Percentiles rank a stretch among this genome's conserved stretches.
Conservation (phyloP, 805 yeast species). For the Myxozyma udenii region DNA sequence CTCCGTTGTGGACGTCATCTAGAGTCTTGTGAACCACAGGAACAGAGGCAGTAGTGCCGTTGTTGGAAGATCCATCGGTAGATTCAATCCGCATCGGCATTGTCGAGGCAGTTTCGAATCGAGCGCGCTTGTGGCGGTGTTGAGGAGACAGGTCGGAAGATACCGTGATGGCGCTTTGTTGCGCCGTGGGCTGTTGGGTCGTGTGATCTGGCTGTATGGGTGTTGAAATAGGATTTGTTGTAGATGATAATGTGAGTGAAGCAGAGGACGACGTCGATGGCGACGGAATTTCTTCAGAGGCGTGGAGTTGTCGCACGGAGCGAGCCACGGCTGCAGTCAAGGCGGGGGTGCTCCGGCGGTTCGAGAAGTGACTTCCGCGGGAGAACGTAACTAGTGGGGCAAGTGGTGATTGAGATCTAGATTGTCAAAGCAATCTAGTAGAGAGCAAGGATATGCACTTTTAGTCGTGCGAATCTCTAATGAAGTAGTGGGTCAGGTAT, state of each 20-base stretch:
- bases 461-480: too few relatives aligned
- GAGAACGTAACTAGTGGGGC: too few relatives aligned
- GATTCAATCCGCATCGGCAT: constrained; percentile 26
- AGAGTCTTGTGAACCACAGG: neutral
- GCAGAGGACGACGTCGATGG: neutral
- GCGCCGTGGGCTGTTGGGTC: neutral
- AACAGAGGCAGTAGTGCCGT: neutral
- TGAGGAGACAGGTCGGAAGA: neutral
- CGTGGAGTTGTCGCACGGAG: constrained; percentile 14
- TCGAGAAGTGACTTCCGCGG: too few relatives aligned
- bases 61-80: neutral
- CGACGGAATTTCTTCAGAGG: constrained; percentile 8
- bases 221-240: neutral
- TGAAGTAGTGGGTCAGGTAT: too few relatives aligned
- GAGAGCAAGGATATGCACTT: too few relatives aligned
- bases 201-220: neutral
- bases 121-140: constrained; percentile 17
- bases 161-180: neutral
- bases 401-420: too few relatives aligned
- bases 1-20: neutral
- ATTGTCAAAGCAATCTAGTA: too few relatives aligned
- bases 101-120: constrained; percentile 5
- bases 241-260: neutral
- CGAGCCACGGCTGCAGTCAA: constrained; percentile 16
- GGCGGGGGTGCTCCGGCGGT: constrained; percentile 3